Evolutionary conservation across 352 stramenopile species (phyloP).

Genomic region (Pythium volutum): DNA sequence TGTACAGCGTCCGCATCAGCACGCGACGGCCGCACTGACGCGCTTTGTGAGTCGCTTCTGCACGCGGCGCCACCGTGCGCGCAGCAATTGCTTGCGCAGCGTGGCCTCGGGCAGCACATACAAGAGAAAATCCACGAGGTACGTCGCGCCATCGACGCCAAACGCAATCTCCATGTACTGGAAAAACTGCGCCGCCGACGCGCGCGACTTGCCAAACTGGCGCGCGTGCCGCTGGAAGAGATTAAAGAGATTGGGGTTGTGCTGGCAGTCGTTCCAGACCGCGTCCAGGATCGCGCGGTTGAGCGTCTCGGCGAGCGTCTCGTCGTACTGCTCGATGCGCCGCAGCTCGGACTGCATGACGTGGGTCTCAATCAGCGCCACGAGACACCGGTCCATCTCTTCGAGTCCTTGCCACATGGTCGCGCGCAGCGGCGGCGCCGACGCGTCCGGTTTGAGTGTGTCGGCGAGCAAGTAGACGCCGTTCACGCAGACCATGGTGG

Average conservation of each 20-base stretch:
- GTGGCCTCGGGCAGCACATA: conserved; percentile 69
- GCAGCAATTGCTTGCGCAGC: conserved; percentile 58
- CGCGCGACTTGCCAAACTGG: conserved; percentile 68
- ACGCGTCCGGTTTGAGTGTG: conserved; percentile 2
- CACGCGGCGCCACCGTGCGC: conserved; percentile 66
- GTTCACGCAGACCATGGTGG: conserved; percentile 63
- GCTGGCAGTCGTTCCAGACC: conserved; percentile 82
- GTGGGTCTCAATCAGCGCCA: conserved; percentile 51
- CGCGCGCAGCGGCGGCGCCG: conserved; percentile 17
- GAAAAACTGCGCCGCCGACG: conserved; percentile 55
- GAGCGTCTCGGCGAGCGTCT: conserved; percentile 58
- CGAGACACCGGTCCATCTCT: conserved; percentile 69
- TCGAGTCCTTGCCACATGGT: conserved; percentile 71
- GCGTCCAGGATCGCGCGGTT: conserved; percentile 76
- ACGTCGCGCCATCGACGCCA: conserved; percentile 59
- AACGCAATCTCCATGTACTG: conserved; percentile 85
- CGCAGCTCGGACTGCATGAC: conserved; percentile 35
- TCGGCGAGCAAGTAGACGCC: conserved; percentile 66
- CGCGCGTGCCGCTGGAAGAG: conserved; percentile 77
- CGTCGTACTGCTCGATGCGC: conserved; percentile 48
- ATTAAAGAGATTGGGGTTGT: conserved; percentile 82
- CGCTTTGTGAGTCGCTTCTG: conserved; percentile 57
- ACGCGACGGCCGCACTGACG: conserved; percentile 25
- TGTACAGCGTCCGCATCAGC: neutral
- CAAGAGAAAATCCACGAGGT: conserved; percentile 81